phyloP scores from a whole-genome alignment of 2,329 filamentous ascomycete genomes.

The Alternaria triticimaculans region DNA sequence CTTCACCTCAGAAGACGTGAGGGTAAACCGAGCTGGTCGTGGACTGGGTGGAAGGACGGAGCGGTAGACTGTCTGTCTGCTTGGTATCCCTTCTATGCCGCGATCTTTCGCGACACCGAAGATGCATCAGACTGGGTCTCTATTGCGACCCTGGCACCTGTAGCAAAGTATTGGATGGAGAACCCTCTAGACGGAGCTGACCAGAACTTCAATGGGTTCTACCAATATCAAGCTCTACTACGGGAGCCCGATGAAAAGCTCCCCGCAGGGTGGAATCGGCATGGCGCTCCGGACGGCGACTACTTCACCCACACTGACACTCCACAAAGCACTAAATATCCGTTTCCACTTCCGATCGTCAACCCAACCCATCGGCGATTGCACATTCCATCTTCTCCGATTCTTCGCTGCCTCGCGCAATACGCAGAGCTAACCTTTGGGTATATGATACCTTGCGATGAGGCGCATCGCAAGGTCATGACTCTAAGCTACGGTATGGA shows the following conservation, averaged over 20 bases:
- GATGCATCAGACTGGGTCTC: neutral
- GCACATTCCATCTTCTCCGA: neutral
- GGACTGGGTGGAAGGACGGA: neutral
- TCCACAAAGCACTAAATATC: neutral
- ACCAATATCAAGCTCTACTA: neutral
- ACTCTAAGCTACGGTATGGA: too few species aligned
- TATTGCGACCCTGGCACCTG: neutral
- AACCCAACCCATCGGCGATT: neutral
- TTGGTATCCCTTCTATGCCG: neutral
- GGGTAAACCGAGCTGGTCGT: neutral
- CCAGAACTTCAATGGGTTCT: neutral
- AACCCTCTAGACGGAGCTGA: neutral
- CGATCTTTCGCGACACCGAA: neutral
- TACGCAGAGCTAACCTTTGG: too few species aligned
- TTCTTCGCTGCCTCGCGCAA: neutral
- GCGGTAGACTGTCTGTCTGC: neutral
- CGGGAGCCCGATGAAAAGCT: accelerated
- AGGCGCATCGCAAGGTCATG: too few species aligned
- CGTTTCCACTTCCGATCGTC: neutral
- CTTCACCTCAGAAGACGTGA: too few species aligned
- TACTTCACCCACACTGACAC: neutral
- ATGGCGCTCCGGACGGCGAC: neutral
- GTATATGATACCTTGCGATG: neutral
- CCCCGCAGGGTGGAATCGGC: neutral
- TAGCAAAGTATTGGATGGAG: neutral